A percentile compares a stretch with the other conserved stretches of the same genome.
These are phyloP conservation scores for Wallacemonas sp. DNA, from an alignment of 208 protist genomes.

Conservation along the genomic window DNA sequence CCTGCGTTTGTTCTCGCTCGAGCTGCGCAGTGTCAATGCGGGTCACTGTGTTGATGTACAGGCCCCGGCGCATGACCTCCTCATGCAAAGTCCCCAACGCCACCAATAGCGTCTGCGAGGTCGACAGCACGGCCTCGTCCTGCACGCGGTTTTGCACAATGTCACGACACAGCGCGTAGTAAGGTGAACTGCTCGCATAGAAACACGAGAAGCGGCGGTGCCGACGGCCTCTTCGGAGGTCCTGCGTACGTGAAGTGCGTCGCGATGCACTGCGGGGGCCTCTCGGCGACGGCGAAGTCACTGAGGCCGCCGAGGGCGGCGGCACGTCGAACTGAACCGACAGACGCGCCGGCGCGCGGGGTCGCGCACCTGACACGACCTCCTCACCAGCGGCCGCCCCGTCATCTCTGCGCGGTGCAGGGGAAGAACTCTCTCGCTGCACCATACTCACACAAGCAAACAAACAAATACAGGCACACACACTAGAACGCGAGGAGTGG, in stretches of 20 bases:
- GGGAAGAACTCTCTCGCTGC: background rate
- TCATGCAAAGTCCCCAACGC: background rate
- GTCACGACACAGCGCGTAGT: conserved; percentile 13
- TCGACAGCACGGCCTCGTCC: background rate
- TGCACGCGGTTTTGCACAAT: conserved; percentile 7
- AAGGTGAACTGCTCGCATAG: conserved; percentile 5
- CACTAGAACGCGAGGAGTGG: no score
- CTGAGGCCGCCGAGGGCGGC: no score
- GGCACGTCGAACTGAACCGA: background rate
- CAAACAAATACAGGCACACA: background rate
- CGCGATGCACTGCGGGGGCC: background rate
- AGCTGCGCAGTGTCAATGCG: background rate
- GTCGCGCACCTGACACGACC: no score
- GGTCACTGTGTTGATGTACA: background rate
- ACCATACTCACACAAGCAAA: background rate
- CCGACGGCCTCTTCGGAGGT: background rate
- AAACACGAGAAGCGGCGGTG: conserved; percentile 2
- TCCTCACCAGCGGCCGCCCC: background rate
- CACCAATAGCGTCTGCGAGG: background rate
- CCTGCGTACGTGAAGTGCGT: no score
- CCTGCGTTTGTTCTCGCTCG: background rate
- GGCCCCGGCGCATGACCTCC: background rate
- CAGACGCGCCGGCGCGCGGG: background rate
- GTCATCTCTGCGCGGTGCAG: background rate
- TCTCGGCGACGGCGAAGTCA: background rate